Evolutionary conservation across 371 early-diverging fungal species (phyloP), one percentile per base, ranked within the genome.

Genomic region (Actinomortierella wolfii): DNA sequence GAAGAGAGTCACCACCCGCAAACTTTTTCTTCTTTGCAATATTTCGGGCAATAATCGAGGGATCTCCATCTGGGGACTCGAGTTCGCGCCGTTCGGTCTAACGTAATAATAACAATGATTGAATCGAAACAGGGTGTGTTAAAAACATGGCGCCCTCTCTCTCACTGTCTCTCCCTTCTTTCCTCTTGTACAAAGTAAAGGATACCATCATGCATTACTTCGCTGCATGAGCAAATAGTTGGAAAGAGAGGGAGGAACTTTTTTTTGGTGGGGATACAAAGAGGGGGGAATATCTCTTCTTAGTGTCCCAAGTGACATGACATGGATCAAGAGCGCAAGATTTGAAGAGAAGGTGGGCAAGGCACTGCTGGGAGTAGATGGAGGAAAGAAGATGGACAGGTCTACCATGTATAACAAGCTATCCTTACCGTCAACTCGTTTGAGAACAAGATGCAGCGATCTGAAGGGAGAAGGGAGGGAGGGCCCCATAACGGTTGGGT

Each of bases 11-110:
- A 8, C 54, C 60, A 0, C 58, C 56, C 0, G 81, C 82, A 60
- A 89, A 86, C 3, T 59, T 70, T 44, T 89, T 89, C 63, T 83
- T 82, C 1, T 46, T 52, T 1, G 83, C 67, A 42, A 90, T 83
- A 11, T 56, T 50, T 8, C 56, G 56, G 0, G 81, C 57, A 1
- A 86, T 56, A 47, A 71, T 64, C 6, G 79, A 68, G 0, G 86
- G 34, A 28, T 68, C 53, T 39, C 81, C 76, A 13, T 78, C 69
- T 21, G 63, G 29, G 2, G 80, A 57, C 56, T 84, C 83, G 3
- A 88, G 57, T 26, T 78, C 78, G 3, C 80, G 53, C 42, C 86
- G 76, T 57, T 87, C 89, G 14, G 79, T 26, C 83, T 84, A 65
- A 15, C n/a, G 5, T 7, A 23, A 4, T 40, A 8, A 20, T 3